Percentiles rank a stretch among this genome's conserved stretches.
phyloP scores from a whole-genome alignment of 148 eudicot species.

The Mesembryanthemum crystallinum region DNA sequence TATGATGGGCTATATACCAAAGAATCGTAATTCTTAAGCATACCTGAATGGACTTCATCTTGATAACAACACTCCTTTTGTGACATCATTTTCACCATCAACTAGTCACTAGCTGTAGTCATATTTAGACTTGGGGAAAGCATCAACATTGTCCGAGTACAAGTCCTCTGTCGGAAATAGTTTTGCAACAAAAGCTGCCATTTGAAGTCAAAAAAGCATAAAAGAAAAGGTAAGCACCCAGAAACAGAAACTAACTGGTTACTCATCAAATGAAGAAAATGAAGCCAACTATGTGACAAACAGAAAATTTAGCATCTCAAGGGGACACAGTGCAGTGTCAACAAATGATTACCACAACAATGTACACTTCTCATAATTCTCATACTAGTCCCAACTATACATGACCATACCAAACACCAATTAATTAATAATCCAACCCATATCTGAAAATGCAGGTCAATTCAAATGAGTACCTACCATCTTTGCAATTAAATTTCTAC shows the following conservation, averaged over 20 bases:
- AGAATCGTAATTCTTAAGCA: not conserved
- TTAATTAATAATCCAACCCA: not conserved
- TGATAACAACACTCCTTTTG: slow-evolving; percentile 22
- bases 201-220: not conserved
- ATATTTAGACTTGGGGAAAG: slow-evolving; percentile 39
- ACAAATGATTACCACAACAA: not conserved
- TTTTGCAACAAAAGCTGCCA: slow-evolving; percentile 65
- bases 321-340: not conserved
- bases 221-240: not conserved
- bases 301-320: not conserved
- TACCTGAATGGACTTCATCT: slow-evolving; percentile 42
- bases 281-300: not conserved
- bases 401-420: too few relatives aligned
- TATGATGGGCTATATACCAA: not conserved
- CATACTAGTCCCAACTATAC: too few relatives aligned
- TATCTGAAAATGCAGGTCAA: not conserved
- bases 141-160: slow-evolving; percentile 34
- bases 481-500: not conserved
- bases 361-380: not conserved
- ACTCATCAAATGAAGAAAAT: not conserved
- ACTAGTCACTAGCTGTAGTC: slow-evolving; percentile 24
- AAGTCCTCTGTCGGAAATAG: slow-evolving; percentile 41
- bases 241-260: not conserved
- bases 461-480: not conserved
- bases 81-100: slow-evolving; percentile 34